Evolutionary conservation across 2,329 filamentous ascomycete species (phyloP).

Genomic region (Xylaria sp.): DNA sequence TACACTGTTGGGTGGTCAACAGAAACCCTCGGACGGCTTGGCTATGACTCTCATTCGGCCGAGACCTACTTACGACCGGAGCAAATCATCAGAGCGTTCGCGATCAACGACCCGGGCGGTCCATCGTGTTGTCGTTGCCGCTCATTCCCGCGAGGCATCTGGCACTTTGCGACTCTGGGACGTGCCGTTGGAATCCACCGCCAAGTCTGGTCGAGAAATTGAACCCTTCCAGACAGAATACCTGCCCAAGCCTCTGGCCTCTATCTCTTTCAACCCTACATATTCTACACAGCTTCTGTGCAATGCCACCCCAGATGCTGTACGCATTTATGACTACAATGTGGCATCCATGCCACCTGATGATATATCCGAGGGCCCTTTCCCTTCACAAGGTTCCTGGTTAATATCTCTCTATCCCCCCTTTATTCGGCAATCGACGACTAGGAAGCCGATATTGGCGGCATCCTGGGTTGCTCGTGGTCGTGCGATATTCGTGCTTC

Average conservation of each 20-base stretch:
- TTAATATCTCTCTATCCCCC: slow-evolving; percentile 70
- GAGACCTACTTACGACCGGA: slow-evolving; percentile 50
- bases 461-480: slow-evolving; percentile 72
- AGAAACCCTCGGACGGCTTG: slow-evolving; percentile 64
- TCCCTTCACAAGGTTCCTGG: slow-evolving; percentile 71
- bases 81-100: slow-evolving; percentile 55
- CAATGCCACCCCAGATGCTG: slow-evolving; percentile 65
- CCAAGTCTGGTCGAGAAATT: slow-evolving; percentile 50
- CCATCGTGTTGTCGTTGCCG: slow-evolving; percentile 66
- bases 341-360: slow-evolving; percentile 63
- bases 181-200: slow-evolving; percentile 60
- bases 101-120: slow-evolving; percentile 45
- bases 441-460: slow-evolving; percentile 70
- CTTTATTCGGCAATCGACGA: slow-evolving; percentile 60
- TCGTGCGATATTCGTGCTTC: slow-evolving; percentile 66
- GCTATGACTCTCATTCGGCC: slow-evolving; percentile 64
- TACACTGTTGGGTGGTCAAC: slow-evolving; percentile 64
- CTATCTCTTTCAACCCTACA: slow-evolving; percentile 70
- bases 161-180: slow-evolving; percentile 70
- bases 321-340: slow-evolving; percentile 71
- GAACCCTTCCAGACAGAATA: slow-evolving; percentile 71
- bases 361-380: slow-evolving; percentile 61
- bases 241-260: slow-evolving; percentile 64
- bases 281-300: slow-evolving; percentile 68
- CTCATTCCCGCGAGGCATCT: slow-evolving; percentile 68